phyloP scores from a whole-genome alignment of 805 yeast species.

The Candida broadrunensis region DNA sequence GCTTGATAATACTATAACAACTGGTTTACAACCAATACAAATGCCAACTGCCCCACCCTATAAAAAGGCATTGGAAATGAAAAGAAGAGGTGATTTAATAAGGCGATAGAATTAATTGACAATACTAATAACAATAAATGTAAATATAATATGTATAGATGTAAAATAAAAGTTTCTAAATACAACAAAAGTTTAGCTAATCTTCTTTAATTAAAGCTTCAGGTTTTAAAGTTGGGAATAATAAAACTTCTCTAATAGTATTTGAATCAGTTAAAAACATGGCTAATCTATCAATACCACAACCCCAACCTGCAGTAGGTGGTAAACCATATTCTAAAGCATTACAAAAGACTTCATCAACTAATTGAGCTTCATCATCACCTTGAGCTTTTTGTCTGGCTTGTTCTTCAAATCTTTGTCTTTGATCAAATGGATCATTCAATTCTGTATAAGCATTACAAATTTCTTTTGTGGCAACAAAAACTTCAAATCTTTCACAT shows the following conservation, averaged over 20 bases:
- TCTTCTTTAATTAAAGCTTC: slow-evolving; percentile 48
- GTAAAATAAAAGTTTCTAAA: not conserved
- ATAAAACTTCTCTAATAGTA: slow-evolving; percentile 94
- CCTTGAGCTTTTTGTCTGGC: slow-evolving; percentile 98
- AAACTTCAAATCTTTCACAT: slow-evolving; percentile 97
- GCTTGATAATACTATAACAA: slow-evolving; percentile 38
- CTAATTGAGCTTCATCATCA: slow-evolving; percentile 96
- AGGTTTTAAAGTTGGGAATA: slow-evolving; percentile 99
- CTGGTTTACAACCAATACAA: slow-evolving; percentile 86
- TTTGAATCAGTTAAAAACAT: slow-evolving; percentile 97
- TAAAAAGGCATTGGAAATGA: slow-evolving; percentile 84
- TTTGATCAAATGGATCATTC: slow-evolving; percentile 98
- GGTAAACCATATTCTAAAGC: slow-evolving; percentile 98
- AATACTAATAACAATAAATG: not conserved
- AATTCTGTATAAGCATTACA: slow-evolving; percentile 98
- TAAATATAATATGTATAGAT: not conserved
- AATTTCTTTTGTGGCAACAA: slow-evolving; percentile 97
- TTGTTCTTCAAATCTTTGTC: slow-evolving; percentile 96
- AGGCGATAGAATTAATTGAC: slow-evolving; percentile 8
- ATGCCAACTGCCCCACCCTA: slow-evolving; percentile 97
- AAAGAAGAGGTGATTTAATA: slow-evolving; percentile 58
- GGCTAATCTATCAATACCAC: slow-evolving; percentile 97
- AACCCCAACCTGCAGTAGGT: slow-evolving; percentile 99
- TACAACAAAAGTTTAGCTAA: not conserved
- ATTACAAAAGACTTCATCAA: slow-evolving; percentile 95